phyloP scores from a whole-genome alignment of 148 eudicot species.

The Silene uniflora region DNA sequence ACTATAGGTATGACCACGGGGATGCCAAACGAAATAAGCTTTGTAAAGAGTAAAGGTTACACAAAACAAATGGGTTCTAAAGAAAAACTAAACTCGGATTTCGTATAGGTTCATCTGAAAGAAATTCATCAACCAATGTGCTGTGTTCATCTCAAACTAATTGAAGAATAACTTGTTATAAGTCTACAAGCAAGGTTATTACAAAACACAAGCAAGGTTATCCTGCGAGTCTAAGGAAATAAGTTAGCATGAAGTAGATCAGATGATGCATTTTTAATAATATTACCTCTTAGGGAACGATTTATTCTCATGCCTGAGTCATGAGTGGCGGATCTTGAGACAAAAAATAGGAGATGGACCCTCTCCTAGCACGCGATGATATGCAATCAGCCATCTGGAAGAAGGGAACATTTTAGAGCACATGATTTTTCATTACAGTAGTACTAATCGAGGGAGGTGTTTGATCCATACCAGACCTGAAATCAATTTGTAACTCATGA shows the following conservation, averaged over 20 bases:
- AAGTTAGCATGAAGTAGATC: neutral
- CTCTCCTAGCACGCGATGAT: too few species aligned
- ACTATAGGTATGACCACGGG: neutral
- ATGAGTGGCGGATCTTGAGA: too few species aligned
- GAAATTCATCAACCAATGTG: neutral
- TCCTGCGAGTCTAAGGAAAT: neutral
- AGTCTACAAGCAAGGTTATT: slow-evolving; percentile 2
- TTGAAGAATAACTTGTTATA: neutral
- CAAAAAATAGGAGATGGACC: too few species aligned
- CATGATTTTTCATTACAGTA: neutral
- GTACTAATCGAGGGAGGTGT: slow-evolving; percentile 1
- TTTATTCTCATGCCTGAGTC: slow-evolving; percentile 3
- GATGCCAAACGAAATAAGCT: neutral
- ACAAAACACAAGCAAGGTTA: slow-evolving; percentile 11
- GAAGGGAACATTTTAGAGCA: slow-evolving; percentile 1
- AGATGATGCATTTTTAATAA: neutral
- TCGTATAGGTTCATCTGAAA: neutral
- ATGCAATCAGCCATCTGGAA: neutral
- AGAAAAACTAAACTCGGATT: neutral
- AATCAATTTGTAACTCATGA: slow-evolving; percentile 12
- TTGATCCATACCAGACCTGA: neutral
- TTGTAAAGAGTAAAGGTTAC: slow-evolving; percentile 5
- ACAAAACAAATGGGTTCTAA: neutral
- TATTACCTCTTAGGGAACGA: neutral
- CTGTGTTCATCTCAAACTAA: neutral